These are phyloP conservation scores for Pachysandra terminalis DNA, from an alignment of 164 flowering plant species.

Conservation along the genomic window DNA sequence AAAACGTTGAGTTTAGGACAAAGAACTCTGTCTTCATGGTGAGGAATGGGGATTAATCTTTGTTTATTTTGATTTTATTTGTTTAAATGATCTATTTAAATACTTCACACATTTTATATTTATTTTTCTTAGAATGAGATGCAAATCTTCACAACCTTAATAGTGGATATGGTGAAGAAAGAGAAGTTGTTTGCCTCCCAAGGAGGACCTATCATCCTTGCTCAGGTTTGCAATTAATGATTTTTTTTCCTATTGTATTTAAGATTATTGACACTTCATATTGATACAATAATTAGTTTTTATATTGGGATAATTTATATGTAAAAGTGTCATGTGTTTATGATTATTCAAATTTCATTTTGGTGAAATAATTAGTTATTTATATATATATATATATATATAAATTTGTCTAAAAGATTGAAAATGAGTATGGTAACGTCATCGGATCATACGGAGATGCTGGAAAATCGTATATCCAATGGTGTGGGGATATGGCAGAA, in stretches of 20 bases:
- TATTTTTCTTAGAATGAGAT: constrained; percentile 12
- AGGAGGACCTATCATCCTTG: constrained; percentile 17
- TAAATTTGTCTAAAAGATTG: too few relatives aligned
- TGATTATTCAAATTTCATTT: too few relatives aligned
- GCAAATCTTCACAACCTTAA: constrained; percentile 15
- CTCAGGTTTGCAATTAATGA: constrained; percentile 7
- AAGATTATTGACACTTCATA: too few relatives aligned
- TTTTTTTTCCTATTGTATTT: not conserved
- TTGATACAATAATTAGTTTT: too few relatives aligned
- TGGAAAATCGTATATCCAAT: not conserved
- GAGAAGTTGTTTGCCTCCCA: constrained; percentile 17
- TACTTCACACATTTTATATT: not conserved
- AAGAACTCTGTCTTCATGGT: constrained; percentile 10
- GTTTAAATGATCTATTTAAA: not conserved
- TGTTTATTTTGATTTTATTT: not conserved
- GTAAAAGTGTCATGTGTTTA: too few relatives aligned
- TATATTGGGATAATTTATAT: not conserved
- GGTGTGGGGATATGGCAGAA: not conserved
- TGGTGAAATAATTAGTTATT: too few relatives aligned
- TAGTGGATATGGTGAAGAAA: constrained; percentile 8
- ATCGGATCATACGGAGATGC: not conserved
- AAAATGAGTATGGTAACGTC: constrained; percentile 13
- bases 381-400: too few relatives aligned
- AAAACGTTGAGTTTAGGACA: constrained; percentile 10
- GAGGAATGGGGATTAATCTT: not conserved